Evolutionary conservation across 2,329 filamentous ascomycete species (phyloP), one percentile per base, ranked within the genome.

Genomic region (Geosmithia putterillii): DNA sequence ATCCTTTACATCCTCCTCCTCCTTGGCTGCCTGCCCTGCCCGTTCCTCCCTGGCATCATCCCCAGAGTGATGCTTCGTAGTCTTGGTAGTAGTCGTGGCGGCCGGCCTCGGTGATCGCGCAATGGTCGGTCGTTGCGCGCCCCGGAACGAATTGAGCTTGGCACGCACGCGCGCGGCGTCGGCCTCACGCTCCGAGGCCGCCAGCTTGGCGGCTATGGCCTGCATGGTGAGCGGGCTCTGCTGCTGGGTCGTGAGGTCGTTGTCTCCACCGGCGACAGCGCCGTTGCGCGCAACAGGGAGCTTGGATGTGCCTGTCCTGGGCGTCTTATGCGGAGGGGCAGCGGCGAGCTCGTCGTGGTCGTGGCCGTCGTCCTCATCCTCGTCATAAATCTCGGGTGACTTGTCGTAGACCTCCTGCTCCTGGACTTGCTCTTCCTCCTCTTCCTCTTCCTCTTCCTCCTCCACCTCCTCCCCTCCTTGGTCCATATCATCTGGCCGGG

Each of bases 121-220:
- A 35, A 50, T 5, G 41, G 48, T 44, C 23, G 57, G 51, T 22
- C 59, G 57, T 45, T 57, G 59, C 12, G 54, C 56, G 14, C 57
- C 60, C 32, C 67, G 59, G 3, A 71, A 72, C 1, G 77, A 76
- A 51, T 69, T 72, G 23, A 81, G 65, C 54, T 81, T 81, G 3
- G 78, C 78, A 3, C 76, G 64, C 0, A 81, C 75, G 20, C 77
- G 67, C 1, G 76, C 76, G 1, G 77, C 77, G 48, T 81, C 76
- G 4, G 78, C 78, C 43, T 81, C 76, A 17, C 74, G 67, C 49
- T 81, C 78, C 1, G 76, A 75, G 2, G 78, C 77, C 1, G 76
- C 78, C 0, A 81, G 64, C 57, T 81, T 81, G 22, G 76, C 75
- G 0, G 74, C 72, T 47, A 81, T 81, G 28, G 64, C 70, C 8